Base-by-base conservation (phyloP, 2,329 filamentous ascomycete species). In the Ceratocystis huliohia region DNA sequence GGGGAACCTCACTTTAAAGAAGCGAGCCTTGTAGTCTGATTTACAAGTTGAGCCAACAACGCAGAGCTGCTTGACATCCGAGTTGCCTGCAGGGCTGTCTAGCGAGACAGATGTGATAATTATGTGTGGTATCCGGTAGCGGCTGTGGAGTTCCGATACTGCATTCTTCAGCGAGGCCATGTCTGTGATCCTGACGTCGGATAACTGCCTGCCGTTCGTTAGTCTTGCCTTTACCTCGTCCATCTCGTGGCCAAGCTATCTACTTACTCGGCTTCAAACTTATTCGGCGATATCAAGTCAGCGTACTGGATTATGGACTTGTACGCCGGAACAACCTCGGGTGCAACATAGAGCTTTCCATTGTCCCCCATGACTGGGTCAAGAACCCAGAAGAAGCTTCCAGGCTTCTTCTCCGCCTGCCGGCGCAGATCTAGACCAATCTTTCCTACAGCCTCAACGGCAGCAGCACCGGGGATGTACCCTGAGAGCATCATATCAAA, bases 301-400 rank as follows among this genome's bases (percentile, higher is more conserved):
- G 94, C 93, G 71, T 93, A 82, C 45, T 81, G 81, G 25, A 97
- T 79, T 67, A 96, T 80, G 28, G 80, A 80, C 76, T 91, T 93
- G 76, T 97, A 99, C 15, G 89, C 91, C 0, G 92, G 92, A 17
- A 97, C 89, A 2, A 96, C 91, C 70, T 96, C 91, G 71, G 93
- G 87, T 5, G 88, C 89, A 6, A 99, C 93, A 73, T 99, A 99
- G 13, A 99, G 80, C 70, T 83, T 85, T 63, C 91, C 94, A 72
- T 96, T 91, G 74, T 99, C 94, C 37, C 94, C 94, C 94, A 99
- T 99, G 61, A 99, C 94, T 0, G 95, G 94, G 74, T 99, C 94
- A 30, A 99, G 82, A 2, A 96, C 90, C 93, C 93, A 97, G 77
- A 97, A 97, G 78, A 97, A 96, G 59, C 82, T 85, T 0, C 91